These are phyloP conservation scores for Apophysomyces trapeziformis DNA, from an alignment of 371 early-diverging fungal species.

Conservation along the genomic window DNA sequence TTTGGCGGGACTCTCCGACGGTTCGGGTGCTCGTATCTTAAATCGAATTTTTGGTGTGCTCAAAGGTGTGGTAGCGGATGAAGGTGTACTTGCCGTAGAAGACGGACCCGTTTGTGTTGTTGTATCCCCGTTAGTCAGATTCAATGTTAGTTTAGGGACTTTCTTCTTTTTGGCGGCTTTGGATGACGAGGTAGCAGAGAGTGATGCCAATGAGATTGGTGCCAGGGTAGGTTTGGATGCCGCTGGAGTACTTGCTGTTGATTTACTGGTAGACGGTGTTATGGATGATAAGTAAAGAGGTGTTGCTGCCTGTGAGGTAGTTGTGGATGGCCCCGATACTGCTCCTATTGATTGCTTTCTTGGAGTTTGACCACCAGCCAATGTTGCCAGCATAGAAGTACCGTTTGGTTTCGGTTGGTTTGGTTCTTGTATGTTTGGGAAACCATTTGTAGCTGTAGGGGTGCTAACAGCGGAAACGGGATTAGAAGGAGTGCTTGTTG, in stretches of 20 bases:
- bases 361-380: slow-evolving; percentile 34
- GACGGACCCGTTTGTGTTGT: slow-evolving; percentile 12
- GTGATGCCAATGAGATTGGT: slow-evolving; percentile 32
- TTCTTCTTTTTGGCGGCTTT: slow-evolving; percentile 36
- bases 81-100: slow-evolving; percentile 13
- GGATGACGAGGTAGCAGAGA: slow-evolving; percentile 24
- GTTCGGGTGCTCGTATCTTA: slow-evolving; percentile 47
- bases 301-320: slow-evolving; percentile 23
- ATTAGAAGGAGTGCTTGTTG: slow-evolving; percentile 17
- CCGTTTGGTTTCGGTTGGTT: slow-evolving; percentile 10
- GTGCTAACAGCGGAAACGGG: slow-evolving; percentile 14
- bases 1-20: slow-evolving; percentile 7
- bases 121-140: slow-evolving; percentile 24
- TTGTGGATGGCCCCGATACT: slow-evolving; percentile 18
- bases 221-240: slow-evolving; percentile 13
- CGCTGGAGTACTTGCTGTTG: slow-evolving; percentile 19
- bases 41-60: slow-evolving; percentile 52
- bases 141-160: slow-evolving; percentile 36
- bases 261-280: slow-evolving; percentile 22
- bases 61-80: slow-evolving; percentile 20
- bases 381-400: slow-evolving; percentile 38
- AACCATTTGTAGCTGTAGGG: slow-evolving; percentile 19
- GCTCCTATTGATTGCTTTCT: slow-evolving; percentile 3
- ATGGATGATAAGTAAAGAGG: slow-evolving; percentile 4
- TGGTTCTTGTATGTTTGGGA: background rate